Percentiles rank a stretch among this genome's conserved stretches.
These are phyloP conservation scores for Beta lomatogona DNA, from an alignment of 179 eudicot genomes.

Conservation along the genomic window DNA sequence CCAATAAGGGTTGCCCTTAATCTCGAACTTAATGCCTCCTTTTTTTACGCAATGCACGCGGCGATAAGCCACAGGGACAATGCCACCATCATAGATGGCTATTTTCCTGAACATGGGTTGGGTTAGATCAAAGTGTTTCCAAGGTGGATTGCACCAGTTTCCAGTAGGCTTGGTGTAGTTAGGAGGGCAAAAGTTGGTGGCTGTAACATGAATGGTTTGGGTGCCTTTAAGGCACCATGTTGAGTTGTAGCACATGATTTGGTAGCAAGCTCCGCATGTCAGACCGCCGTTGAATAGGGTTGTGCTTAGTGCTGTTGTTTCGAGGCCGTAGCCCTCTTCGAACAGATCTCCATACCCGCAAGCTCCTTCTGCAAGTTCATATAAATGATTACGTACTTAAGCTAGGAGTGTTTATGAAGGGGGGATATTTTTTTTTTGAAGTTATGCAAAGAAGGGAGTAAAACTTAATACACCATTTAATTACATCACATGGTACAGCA, in stretches of 20 bases:
- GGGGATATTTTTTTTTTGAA: too few relatives aligned
- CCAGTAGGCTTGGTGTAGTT: constrained; percentile 33
- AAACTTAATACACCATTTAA: too few relatives aligned
- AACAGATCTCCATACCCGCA: constrained; percentile 41
- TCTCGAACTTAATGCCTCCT: constrained; percentile 36
- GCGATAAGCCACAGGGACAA: constrained; percentile 41
- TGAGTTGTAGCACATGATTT: constrained; percentile 30
- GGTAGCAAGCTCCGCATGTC: constrained; percentile 41
- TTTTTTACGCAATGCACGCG: constrained; percentile 15
- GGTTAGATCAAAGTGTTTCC: constrained; percentile 39
- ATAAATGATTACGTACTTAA: too few relatives aligned
- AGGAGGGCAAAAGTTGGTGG: constrained; percentile 39
- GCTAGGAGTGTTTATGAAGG: too few relatives aligned
- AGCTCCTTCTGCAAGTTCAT: constrained; percentile 38
- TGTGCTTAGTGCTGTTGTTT: constrained; percentile 43
- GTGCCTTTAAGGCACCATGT: constrained; percentile 27
- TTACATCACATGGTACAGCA: too few relatives aligned
- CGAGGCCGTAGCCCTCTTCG: constrained; percentile 37
- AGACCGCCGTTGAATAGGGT: constrained; percentile 37
- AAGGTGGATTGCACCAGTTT: constrained; percentile 50
- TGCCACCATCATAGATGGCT: constrained; percentile 34
- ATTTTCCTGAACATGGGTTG: constrained; percentile 39
- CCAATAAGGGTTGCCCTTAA: constrained; percentile 31
- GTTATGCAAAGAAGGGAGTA: too few relatives aligned
- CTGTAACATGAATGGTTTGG: constrained; percentile 29